Conservation (phyloP, 2,329 filamentous ascomycete species). For the Penicillium sclerotigenum region DNA sequence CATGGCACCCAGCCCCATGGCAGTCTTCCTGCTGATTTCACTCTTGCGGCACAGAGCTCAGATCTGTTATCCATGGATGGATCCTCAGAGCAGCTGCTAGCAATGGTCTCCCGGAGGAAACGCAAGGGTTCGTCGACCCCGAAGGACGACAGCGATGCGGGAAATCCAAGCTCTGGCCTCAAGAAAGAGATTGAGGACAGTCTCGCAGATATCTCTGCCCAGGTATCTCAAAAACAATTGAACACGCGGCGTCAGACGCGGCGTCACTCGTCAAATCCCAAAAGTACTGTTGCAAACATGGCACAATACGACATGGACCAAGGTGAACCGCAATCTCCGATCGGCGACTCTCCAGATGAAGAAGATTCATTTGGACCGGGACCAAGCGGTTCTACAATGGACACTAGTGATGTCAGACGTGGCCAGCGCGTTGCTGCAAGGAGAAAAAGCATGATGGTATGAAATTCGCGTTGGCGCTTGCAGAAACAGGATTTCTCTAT, state of each 20-base stretch:
- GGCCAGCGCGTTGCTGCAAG: conserved; percentile 34
- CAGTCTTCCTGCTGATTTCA: conserved; percentile 12
- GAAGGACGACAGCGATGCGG: conserved; percentile 8
- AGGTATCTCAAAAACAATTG: conserved; percentile 5
- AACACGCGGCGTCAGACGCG: conserved; percentile 24
- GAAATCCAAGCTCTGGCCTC: not conserved
- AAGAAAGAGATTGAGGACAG: conserved; percentile 6
- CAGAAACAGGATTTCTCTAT: not conserved
- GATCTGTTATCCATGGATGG: conserved; percentile 16
- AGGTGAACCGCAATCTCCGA: conserved; percentile 1
- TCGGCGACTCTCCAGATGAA: conserved; percentile 8
- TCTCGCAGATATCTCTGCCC: conserved; percentile 5
- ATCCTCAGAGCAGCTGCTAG: conserved; percentile 18
- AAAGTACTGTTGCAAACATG: conserved; percentile 6
- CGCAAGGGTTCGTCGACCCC: conserved; percentile 28
- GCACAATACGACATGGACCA: conserved; percentile 4
- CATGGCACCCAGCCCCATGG: not conserved
- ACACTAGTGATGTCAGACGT: conserved; percentile 12
- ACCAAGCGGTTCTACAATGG: not conserved
- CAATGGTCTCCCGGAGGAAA: conserved; percentile 32
- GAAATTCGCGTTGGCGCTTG: not conserved
- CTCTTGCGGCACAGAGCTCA: conserved; percentile 16
- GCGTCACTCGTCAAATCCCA: conserved; percentile 35
- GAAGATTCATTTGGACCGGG: conserved; percentile 11
- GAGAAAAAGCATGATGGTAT: conserved; percentile 44